Percentiles rank a stretch among this genome's conserved stretches.
Evolutionary conservation across 2,329 filamentous ascomycete genomes (phyloP).

Genomic region (Mollisiaceae sp.): DNA sequence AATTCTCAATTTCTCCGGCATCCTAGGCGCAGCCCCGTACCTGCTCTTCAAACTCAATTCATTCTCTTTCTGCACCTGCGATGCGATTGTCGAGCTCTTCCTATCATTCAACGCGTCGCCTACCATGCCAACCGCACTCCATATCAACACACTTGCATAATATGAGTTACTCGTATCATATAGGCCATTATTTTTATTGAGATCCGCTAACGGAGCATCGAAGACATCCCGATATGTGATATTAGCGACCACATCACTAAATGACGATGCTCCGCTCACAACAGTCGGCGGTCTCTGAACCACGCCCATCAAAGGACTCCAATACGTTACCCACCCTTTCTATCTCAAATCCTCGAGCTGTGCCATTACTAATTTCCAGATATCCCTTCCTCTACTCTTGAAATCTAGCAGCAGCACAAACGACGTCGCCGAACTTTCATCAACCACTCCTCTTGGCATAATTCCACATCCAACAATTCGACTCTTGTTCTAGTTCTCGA

Average conservation of each 20-base stretch:
- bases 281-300: constrained; percentile 64
- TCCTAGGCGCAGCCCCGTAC: constrained; percentile 1
- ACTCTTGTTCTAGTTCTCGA: constrained; percentile 44
- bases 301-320: constrained; percentile 51
- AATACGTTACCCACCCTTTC: constrained; percentile 57
- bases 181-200: not conserved
- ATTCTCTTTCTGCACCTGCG: constrained; percentile 52
- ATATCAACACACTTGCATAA: constrained; percentile 66
- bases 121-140: constrained; percentile 53
- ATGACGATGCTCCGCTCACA: constrained; percentile 65
- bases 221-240: constrained; percentile 62
- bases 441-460: constrained; percentile 62
- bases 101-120: constrained; percentile 51
- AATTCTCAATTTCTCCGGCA: constrained; percentile 45
- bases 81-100: constrained; percentile 49
- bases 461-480: not conserved
- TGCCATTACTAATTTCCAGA: constrained; percentile 55
- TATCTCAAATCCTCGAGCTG: constrained; percentile 62
- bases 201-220: constrained; percentile 59
- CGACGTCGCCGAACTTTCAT: constrained; percentile 54
- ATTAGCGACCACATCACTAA: constrained; percentile 55
- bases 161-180: constrained; percentile 63
- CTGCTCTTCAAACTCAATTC: constrained; percentile 53
- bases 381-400: constrained; percentile 59
- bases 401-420: constrained; percentile 70